Base-by-base conservation (phyloP, 495 filamentous ascomycete genomes). In the Tuber microsphaerosporum region DNA sequence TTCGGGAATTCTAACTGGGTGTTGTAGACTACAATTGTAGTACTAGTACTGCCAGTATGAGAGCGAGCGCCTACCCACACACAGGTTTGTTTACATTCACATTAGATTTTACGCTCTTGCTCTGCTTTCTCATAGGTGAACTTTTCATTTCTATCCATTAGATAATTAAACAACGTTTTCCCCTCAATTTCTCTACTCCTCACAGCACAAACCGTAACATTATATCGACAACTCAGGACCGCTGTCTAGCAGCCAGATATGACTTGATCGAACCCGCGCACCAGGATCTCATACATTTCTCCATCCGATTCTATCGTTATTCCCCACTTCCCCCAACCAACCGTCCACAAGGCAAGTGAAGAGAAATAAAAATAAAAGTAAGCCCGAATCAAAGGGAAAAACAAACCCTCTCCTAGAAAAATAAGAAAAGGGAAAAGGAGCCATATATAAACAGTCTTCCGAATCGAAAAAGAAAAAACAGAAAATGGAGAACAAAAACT, bases 301-400 rank as follows among this genome's bases (percentile, higher is more conserved):
- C 31, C 37, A 26, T 48, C 26, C 51, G 42, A 31, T 65, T 76
- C 75, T 76, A 76, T 70, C 44, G 51, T 76, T 76, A 76, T 34
- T 44, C 65, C 74, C 43, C 20, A 71, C 16, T 43, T 2, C 61
- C 20, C 73, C 69, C 20, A 72, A 41, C 43, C 26, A 41, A 14
- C 10, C 39, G 75, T 44, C 70, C 72, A 76, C 39, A 41, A 41
- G 70, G 19, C 39, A 14, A 48, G n/a, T 9, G 56, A 73, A 51
- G 69, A 16, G 31, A 71, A 19, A 56, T 12, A 42, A 44, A 45
- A 65, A 70, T 34, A 69, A 79, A 76, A 75, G 68, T n/a, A 75
- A 45, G 19, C 37, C 51, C 69, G 34, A 26, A 73, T 56, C 16
- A 75, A 44, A 71, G 34, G n/a, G 12, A 44, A 31, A n/a, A 22